These are phyloP conservation scores for Phylloporus scabripes DNA, from an alignment of 768 basidiomycete species.

Conservation along the genomic window DNA sequence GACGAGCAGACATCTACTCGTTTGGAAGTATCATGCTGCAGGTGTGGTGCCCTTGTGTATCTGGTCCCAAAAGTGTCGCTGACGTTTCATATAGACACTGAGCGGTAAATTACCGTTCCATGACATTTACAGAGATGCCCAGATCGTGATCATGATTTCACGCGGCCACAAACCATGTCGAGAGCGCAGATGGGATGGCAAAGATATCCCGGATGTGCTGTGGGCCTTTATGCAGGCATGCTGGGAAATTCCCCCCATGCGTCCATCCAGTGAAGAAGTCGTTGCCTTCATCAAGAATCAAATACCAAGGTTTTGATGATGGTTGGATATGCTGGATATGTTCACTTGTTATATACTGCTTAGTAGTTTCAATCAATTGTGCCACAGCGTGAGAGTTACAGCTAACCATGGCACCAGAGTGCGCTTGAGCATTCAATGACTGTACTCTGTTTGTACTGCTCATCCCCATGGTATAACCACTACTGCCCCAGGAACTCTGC, in stretches of 20 bases:
- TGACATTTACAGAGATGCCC: conserved; percentile 10
- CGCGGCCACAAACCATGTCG: conserved; percentile 4
- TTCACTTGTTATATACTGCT: too few relatives aligned
- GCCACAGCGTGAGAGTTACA: background rate
- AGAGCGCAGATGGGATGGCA: conserved; percentile 20
- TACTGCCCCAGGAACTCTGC: conserved; percentile 9
- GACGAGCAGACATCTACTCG: conserved; percentile 24
- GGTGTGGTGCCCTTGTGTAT: conserved; percentile 4
- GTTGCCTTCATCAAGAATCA: conserved; percentile 13
- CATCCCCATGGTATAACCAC: conserved; percentile 28
- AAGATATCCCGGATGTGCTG: conserved; percentile 17
- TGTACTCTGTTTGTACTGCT: background rate
- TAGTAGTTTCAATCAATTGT: too few relatives aligned
- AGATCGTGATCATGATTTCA: conserved; percentile 23
- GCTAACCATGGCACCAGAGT: too few relatives aligned
- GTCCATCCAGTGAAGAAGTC: conserved; percentile 15
- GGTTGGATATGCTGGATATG: too few relatives aligned
- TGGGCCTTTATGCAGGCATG: conserved; percentile 22
- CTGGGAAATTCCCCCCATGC: conserved; percentile 14
- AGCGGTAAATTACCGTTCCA: conserved; percentile 26
- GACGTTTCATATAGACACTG: conserved; percentile 11
- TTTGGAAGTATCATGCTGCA: conserved; percentile 29
- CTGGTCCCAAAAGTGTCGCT: background rate
- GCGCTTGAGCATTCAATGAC: too few relatives aligned
- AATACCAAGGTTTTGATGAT: background rate